A percentile compares a stretch with the other conserved stretches of the same genome.
phyloP scores from a whole-genome alignment of 495 filamentous ascomycete genomes.

The Penicillium chermesinum region DNA sequence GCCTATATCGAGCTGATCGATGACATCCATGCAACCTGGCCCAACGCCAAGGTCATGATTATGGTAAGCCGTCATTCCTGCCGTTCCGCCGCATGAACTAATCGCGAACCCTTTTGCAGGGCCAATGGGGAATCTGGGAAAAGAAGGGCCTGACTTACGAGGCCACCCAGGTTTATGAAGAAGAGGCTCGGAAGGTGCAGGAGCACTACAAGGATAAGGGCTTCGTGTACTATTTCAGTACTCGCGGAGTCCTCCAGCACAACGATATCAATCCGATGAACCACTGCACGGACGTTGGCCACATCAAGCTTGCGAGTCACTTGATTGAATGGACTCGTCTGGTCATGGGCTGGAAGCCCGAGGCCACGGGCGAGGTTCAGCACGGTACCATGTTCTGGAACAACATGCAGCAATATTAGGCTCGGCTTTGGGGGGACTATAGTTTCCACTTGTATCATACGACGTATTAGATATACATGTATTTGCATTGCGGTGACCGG shows the following conservation, averaged over 20 bases:
- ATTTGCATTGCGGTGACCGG: too few species aligned
- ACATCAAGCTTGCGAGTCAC: constrained; percentile 64
- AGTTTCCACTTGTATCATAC: background rate
- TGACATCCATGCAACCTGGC: constrained; percentile 56
- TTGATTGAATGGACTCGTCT: constrained; percentile 51
- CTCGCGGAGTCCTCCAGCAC: constrained; percentile 61
- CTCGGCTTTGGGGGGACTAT: constrained; percentile 1
- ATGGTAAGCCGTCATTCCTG: constrained; percentile 40
- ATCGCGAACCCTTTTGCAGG: constrained; percentile 27
- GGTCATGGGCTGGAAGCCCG: constrained; percentile 56
- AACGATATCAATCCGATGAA: constrained; percentile 61
- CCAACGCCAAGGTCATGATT: constrained; percentile 57
- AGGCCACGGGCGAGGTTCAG: constrained; percentile 59
- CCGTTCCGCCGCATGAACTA: background rate
- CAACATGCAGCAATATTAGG: constrained; percentile 45
- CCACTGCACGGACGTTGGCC: constrained; percentile 63
- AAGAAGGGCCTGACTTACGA: constrained; percentile 49
- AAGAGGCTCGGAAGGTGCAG: constrained; percentile 52
- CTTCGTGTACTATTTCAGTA: constrained; percentile 67
- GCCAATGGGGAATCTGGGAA: constrained; percentile 59
- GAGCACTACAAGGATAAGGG: constrained; percentile 51
- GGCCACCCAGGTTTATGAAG: constrained; percentile 42
- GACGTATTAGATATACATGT: background rate
- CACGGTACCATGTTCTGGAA: constrained; percentile 62
- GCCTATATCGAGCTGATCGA: constrained; percentile 56